Percentiles rank a stretch among this genome's conserved stretches.
Evolutionary conservation across 768 basidiomycete species (phyloP).

Genomic region (Postia placenta): DNA sequence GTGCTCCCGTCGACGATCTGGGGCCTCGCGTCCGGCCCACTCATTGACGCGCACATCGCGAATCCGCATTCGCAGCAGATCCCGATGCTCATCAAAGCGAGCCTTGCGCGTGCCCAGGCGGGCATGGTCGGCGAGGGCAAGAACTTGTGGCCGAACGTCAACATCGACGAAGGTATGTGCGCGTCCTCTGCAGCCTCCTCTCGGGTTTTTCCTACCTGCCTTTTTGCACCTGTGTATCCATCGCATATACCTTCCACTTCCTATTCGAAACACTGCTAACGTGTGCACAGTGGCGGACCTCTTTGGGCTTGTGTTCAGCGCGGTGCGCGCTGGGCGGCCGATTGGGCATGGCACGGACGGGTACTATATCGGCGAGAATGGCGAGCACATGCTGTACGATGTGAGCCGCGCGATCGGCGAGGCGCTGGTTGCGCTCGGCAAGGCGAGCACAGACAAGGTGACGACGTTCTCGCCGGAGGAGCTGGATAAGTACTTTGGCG

Average conservation of each 20-base stretch:
- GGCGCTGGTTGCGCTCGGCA: conserved; percentile 24
- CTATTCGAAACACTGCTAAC: too few species aligned
- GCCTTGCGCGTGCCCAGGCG: conserved; percentile 39
- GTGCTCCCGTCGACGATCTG: conserved; percentile 51
- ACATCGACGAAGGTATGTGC: conserved; percentile 38
- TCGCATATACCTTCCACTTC: neutral
- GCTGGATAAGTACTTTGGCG: conserved; percentile 24
- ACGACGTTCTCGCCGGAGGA: conserved; percentile 39
- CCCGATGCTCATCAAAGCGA: conserved; percentile 35
- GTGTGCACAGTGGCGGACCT: conserved; percentile 32
- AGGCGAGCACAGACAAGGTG: conserved; percentile 26
- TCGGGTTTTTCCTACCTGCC: neutral
- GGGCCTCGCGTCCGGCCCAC: conserved; percentile 49
- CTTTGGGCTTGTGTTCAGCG: conserved; percentile 35
- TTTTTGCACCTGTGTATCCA: neutral
- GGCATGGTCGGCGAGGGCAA: conserved; percentile 49
- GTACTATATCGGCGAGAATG: conserved; percentile 24
- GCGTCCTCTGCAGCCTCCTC: conserved; percentile 5
- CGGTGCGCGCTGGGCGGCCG: conserved; percentile 16
- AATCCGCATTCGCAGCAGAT: conserved; percentile 46
- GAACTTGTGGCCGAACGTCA: conserved; percentile 54
- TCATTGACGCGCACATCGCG: conserved; percentile 45
- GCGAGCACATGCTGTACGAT: conserved; percentile 23
- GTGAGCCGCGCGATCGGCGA: conserved; percentile 30
- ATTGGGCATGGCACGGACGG: conserved; percentile 28